These are phyloP conservation scores for Trametes pubescens DNA, from an alignment of 1,284 basidiomycete genomes.

Conservation along the genomic window DNA sequence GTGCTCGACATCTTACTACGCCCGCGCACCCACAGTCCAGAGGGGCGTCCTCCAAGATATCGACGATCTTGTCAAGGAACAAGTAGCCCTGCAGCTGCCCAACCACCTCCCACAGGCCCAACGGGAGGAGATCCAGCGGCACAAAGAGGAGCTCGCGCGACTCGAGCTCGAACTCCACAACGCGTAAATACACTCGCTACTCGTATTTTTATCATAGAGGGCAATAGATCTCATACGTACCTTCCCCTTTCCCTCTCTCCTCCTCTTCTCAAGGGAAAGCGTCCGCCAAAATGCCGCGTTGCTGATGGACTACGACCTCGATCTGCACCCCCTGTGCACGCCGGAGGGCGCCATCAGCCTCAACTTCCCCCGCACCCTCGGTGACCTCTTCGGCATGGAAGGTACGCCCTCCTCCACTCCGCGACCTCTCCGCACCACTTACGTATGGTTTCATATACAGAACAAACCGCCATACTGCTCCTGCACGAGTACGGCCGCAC, in stretches of 20 bases:
- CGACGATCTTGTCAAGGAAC: slow-evolving; percentile 53
- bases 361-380: slow-evolving; percentile 55
- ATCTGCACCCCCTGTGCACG: slow-evolving; percentile 55
- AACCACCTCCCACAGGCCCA: slow-evolving; percentile 54
- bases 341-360: slow-evolving; percentile 52
- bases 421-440: not conserved
- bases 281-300: slow-evolving; percentile 58
- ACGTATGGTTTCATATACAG: slow-evolving; percentile 29
- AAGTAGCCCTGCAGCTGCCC: slow-evolving; percentile 56
- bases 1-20: not conserved
- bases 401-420: slow-evolving; percentile 40
- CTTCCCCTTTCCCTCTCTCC: not conserved
- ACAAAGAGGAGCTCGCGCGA: slow-evolving; percentile 56
- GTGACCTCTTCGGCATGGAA: slow-evolving; percentile 53
- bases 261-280: slow-evolving; percentile 51
- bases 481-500: slow-evolving; percentile 50
- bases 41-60: slow-evolving; percentile 54
- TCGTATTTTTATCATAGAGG: not conserved
- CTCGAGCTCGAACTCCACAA: slow-evolving; percentile 61
- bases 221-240: not conserved
- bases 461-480: slow-evolving; percentile 47
- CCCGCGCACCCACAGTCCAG: slow-evolving; percentile 45
- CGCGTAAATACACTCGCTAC: slow-evolving; percentile 49
- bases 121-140: slow-evolving; percentile 55
- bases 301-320: slow-evolving; percentile 49